These are phyloP conservation scores for Collybia sp. DNA, from an alignment of 768 basidiomycete species.

Conservation along the genomic window DNA sequence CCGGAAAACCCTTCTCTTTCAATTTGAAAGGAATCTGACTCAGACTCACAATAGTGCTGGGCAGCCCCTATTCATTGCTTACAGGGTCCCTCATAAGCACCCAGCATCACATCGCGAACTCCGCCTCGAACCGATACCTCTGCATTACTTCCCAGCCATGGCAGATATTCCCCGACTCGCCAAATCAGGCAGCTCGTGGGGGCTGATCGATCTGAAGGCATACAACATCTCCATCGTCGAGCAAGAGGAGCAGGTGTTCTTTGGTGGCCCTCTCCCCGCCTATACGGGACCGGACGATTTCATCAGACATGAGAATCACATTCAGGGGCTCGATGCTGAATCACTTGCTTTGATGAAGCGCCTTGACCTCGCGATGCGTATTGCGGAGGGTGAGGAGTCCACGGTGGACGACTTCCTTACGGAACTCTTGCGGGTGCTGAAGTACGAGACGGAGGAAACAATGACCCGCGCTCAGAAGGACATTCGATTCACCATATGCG, in stretches of 20 bases:
- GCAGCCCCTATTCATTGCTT: too few species aligned
- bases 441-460: slow-evolving; percentile 6
- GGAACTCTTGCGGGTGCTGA: slow-evolving; percentile 8
- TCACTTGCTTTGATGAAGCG: too few species aligned
- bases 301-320: too few species aligned
- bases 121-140: too few species aligned
- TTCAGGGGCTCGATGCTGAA: too few species aligned
- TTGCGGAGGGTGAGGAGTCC: slow-evolving; percentile 3
- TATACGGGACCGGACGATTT: too few species aligned
- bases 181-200: neutral
- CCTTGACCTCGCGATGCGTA: slow-evolving; percentile 10
- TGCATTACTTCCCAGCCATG: neutral
- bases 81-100: too few species aligned
- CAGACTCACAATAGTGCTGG: too few species aligned
- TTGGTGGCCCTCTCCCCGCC: neutral
- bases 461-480: slow-evolving; percentile 7
- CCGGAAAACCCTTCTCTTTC: too few species aligned
- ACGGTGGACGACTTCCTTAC: slow-evolving; percentile 9
- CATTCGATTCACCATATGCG: slow-evolving; percentile 12
- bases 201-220: neutral
- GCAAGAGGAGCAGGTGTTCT: neutral
- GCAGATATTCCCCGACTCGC: neutral
- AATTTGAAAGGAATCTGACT: too few species aligned
- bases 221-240: neutral
- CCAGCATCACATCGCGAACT: too few species aligned